Base-by-base conservation (phyloP, 2,329 filamentous ascomycete species). In the Trichoderma harzianum region DNA sequence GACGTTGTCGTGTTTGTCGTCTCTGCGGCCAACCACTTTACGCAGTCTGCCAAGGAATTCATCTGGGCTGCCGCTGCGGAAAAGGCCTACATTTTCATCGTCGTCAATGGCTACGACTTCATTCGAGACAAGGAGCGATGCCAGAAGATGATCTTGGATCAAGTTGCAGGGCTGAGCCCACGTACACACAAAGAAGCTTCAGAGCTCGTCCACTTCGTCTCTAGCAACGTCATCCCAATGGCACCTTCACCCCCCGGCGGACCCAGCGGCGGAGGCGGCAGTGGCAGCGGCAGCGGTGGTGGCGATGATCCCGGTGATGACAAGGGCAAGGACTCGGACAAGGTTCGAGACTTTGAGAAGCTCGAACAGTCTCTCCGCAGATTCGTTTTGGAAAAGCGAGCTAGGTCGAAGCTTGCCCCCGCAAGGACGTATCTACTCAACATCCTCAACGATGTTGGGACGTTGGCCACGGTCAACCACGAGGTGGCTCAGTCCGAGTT, bases 1-100 rank as follows among this genome's bases (percentile, higher is more conserved):
- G 96, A 99, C 77, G 96, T 99, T 0, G 96, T 99, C 1, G 95
- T 99, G 0, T 99, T 99, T 77, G 96, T 99, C 39, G 96, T 99
- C 6, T 98, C 95, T 12, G 96, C 96, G 3, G 94, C 95, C 30
- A 99, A 99, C 76, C 96, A 99, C 82, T 98, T 99, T 79, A 99
- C 96, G 0, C 90, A 97, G 69, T 97, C 96, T 1, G 95, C 96
- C n/a, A 97, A 93, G 82, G 96, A 99, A 77, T 99, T 99, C 78
- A 97, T 99, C 74, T 93, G 93, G 86, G 95, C 95, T 65, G 96
- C 96, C 2, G 96, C 96, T 0, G 90, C 95, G 53, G 96, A 99
- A 79, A 99, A 99, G 83, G 95, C 96, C 0, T 99, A 99, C 79
- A 95, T 99, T 74, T 99, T 99, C 81, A 97, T 99, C 81, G 96